These are phyloP conservation scores for Fusarium longipes DNA, from an alignment of 2,329 filamentous ascomycete genomes.

Conservation along the genomic window DNA sequence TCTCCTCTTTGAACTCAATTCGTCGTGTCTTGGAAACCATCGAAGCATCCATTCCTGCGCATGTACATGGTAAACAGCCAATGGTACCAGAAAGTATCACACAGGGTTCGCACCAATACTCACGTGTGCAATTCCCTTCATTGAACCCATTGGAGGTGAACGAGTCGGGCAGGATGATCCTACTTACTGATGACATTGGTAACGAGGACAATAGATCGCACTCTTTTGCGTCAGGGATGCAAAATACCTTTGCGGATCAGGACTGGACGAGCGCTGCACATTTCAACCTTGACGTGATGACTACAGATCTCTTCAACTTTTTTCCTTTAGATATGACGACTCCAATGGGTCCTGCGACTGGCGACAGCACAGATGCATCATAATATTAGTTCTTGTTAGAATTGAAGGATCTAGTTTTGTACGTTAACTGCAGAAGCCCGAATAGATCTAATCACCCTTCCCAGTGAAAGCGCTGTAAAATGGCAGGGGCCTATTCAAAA, in stretches of 20 bases:
- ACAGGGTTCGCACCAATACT: background rate
- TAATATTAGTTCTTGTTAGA: background rate
- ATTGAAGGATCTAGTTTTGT: too few species aligned
- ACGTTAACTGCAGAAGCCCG: too few species aligned
- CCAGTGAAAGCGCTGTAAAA: too few species aligned
- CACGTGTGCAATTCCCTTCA: background rate
- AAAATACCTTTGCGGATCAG: background rate
- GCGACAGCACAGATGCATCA: background rate
- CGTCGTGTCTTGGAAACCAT: background rate
- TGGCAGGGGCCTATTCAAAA: too few species aligned
- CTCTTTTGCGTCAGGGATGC: background rate
- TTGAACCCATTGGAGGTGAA: background rate
- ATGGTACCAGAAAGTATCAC: background rate
- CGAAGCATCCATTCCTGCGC: background rate
- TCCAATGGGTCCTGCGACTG: background rate
- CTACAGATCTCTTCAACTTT: background rate
- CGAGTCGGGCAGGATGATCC: background rate
- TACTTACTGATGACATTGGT: background rate
- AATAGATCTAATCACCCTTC: too few species aligned
- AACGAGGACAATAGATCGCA: background rate
- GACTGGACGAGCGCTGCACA: background rate
- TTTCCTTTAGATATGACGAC: background rate
- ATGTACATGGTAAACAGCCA: background rate
- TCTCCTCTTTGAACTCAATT: background rate
- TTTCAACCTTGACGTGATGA: background rate